These are phyloP conservation scores for Penicillium sp. DNA, from an alignment of 2,329 filamentous ascomycete genomes.

Conservation along the genomic window DNA sequence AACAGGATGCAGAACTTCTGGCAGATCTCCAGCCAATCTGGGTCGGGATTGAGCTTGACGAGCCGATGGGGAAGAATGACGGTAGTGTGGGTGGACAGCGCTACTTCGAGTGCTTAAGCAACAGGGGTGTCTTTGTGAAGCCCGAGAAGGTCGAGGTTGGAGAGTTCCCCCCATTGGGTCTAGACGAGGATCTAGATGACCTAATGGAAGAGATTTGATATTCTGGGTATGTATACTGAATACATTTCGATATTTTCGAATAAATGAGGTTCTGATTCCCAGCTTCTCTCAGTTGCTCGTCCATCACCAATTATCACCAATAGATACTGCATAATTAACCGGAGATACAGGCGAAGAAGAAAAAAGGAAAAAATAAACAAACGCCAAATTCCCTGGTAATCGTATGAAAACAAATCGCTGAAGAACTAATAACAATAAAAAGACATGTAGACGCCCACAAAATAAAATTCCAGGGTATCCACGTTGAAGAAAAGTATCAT, in stretches of 20 bases:
- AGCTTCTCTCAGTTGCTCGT: not conserved
- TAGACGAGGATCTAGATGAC: slow-evolving; percentile 55
- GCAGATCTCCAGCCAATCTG: slow-evolving; percentile 44
- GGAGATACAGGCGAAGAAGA: not conserved
- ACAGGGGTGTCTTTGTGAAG: slow-evolving; percentile 61
- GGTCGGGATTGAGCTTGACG: slow-evolving; percentile 62
- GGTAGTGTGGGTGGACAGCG: slow-evolving; percentile 52
- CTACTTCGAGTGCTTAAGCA: slow-evolving; percentile 57
- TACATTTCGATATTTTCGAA: slow-evolving; percentile 4
- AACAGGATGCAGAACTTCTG: slow-evolving; percentile 21
- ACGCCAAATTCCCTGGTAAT: slow-evolving; percentile 6
- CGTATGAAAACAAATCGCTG: slow-evolving; percentile 18
- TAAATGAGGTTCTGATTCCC: slow-evolving; percentile 7
- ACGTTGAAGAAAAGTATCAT: slow-evolving; percentile 21
- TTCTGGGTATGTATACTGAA: slow-evolving; percentile 22
- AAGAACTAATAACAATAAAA: slow-evolving; percentile 16
- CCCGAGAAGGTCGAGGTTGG: slow-evolving; percentile 63
- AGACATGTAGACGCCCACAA: slow-evolving; percentile 1
- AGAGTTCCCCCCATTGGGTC: slow-evolving; percentile 54
- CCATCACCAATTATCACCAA: slow-evolving; percentile 12
- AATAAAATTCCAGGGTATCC: slow-evolving; percentile 4
- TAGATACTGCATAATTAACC: slow-evolving; percentile 7
- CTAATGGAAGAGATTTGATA: slow-evolving; percentile 56
- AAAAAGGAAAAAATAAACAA: too few species aligned
- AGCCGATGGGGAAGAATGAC: slow-evolving; percentile 66